phyloP scores from a whole-genome alignment of 345 rosid species.

The Reutealis trisperma region DNA sequence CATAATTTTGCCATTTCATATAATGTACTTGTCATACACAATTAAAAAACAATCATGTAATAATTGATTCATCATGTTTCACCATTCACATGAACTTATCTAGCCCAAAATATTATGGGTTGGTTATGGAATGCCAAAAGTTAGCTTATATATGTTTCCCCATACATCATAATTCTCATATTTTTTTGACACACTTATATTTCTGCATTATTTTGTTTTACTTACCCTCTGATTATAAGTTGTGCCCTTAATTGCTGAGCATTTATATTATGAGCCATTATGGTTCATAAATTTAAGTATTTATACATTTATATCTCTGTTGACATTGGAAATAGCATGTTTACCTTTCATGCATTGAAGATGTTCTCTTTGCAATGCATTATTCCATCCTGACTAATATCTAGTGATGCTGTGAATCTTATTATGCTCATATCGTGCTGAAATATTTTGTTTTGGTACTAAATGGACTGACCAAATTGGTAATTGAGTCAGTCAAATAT shows the following conservation, averaged over 20 bases:
- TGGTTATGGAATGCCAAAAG: too few relatives aligned
- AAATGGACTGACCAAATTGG: not conserved
- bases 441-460: not conserved
- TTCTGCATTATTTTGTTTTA: too few relatives aligned
- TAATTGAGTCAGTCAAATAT: not conserved
- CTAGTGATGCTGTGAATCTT: not conserved
- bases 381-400: not conserved
- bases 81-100: too few relatives aligned
- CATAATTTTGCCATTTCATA: not conserved
- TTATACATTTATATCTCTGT: not conserved
- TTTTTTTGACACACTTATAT: too few relatives aligned
- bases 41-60: too few relatives aligned
- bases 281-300: too few relatives aligned
- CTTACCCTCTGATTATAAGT: too few relatives aligned
- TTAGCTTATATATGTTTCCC: not conserved
- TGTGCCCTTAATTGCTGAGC: too few relatives aligned
- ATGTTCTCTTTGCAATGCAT: not conserved
- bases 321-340: not conserved
- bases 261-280: not conserved
- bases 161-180: not conserved
- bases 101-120: too few relatives aligned
- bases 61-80: too few relatives aligned
- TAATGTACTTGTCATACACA: not conserved
- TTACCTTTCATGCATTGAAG: not conserved
- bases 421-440: not conserved